These are phyloP conservation scores for Boletus rex-veris DNA, from an alignment of 768 basidiomycete genomes.

Conservation along the genomic window DNA sequence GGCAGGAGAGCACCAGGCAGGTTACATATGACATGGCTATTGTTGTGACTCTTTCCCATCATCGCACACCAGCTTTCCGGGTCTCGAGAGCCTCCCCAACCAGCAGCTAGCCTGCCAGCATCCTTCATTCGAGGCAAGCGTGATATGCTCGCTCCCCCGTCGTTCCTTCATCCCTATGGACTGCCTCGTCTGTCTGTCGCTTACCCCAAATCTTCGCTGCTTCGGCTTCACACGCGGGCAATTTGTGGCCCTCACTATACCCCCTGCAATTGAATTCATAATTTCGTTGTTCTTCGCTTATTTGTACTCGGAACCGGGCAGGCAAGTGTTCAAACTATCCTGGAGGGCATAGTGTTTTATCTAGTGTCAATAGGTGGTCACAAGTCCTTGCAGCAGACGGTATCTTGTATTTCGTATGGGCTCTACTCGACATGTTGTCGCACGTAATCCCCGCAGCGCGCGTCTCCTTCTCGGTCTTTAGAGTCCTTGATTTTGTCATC, in stretches of 20 bases:
- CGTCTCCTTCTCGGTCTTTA: constrained; percentile 44
- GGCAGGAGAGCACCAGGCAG: not conserved
- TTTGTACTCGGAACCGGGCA: constrained; percentile 44
- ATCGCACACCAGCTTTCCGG: constrained; percentile 10
- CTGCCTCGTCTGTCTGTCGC: constrained; percentile 62
- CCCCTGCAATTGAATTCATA: constrained; percentile 59
- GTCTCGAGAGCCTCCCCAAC: constrained; percentile 8
- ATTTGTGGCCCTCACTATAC: constrained; percentile 53
- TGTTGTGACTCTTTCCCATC: constrained; percentile 25
- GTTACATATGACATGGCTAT: constrained; percentile 1
- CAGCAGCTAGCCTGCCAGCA: constrained; percentile 48
- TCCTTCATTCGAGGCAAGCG: constrained; percentile 23
- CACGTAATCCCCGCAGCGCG: constrained; percentile 52
- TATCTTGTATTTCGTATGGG: constrained; percentile 55
- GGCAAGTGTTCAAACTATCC: constrained; percentile 37
- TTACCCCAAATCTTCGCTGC: constrained; percentile 70
- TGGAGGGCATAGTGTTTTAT: not conserved
- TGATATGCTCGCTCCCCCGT: constrained; percentile 36
- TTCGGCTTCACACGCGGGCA: constrained; percentile 46
- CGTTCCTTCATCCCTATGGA: constrained; percentile 14
- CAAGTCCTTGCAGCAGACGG: constrained; percentile 62
- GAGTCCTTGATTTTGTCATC: constrained; percentile 52
- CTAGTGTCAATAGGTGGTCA: constrained; percentile 34
- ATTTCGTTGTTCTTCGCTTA: constrained; percentile 53
- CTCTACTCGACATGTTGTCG: constrained; percentile 58